phyloP scores from a whole-genome alignment of 176 grass and related monocot genomes.

The Aegilops umbellulata region DNA sequence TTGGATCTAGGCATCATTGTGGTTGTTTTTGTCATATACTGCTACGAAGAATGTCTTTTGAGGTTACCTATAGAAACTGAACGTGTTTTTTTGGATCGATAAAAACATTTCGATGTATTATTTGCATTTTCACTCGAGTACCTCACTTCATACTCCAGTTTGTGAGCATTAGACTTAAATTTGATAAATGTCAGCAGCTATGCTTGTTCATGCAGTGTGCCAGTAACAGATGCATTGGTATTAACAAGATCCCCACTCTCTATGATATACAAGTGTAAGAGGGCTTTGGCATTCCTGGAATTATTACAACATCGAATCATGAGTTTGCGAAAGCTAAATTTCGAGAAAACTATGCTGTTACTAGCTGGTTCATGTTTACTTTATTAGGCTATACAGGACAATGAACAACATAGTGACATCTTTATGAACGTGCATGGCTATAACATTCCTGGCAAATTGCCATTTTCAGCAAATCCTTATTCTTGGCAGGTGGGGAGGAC shows the following conservation, averaged over 20 bases:
- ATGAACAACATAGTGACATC: constrained; percentile 6
- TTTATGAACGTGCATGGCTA: neutral
- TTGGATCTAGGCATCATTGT: neutral
- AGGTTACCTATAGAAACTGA: neutral
- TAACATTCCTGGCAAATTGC: neutral
- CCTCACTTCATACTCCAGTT: neutral
- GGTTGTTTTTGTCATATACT: constrained; percentile 12
- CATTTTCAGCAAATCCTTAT: constrained; percentile 11
- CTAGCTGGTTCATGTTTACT: neutral
- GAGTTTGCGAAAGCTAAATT: neutral
- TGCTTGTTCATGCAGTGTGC: neutral
- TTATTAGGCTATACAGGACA: neutral
- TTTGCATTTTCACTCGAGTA: neutral
- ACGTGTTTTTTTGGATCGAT: neutral
- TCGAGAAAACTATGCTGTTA: neutral
- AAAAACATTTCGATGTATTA: constrained; percentile 5
- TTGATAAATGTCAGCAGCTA: neutral
- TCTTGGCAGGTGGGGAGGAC: constrained; percentile 78
- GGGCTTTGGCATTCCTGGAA: neutral
- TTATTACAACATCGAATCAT: constrained; percentile 9
- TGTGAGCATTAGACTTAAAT: neutral
- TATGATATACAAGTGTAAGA: neutral
- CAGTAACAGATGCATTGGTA: neutral
- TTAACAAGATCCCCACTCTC: neutral
- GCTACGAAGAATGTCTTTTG: neutral